These are phyloP conservation scores for Sophora flavescens DNA, from an alignment of 306 rosid species.

Conservation along the genomic window DNA sequence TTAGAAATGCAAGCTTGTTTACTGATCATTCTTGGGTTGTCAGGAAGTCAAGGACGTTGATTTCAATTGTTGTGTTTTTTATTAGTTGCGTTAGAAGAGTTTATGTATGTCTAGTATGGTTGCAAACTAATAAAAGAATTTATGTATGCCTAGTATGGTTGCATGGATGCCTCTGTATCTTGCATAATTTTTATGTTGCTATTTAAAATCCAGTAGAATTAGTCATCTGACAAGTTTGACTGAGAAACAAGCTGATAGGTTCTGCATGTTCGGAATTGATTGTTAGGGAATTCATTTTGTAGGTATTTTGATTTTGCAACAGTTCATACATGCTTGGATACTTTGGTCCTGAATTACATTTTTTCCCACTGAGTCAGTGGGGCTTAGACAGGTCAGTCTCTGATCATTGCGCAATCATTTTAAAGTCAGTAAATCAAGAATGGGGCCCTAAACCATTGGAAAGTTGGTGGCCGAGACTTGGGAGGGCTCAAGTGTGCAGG, in stretches of 20 bases:
- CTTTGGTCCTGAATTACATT: too few relatives aligned
- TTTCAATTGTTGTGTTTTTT: neutral
- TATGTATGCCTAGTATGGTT: too few relatives aligned
- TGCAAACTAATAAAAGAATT: too few relatives aligned
- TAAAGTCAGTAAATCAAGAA: too few relatives aligned
- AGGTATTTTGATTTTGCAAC: neutral
- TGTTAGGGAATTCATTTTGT: neutral
- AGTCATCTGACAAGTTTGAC: neutral
- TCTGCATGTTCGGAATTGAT: neutral
- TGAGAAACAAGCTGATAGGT: neutral
- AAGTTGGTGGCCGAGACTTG: too few relatives aligned
- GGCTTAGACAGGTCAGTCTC: too few relatives aligned
- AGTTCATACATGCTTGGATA: neutral
- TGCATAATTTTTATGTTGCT: neutral
- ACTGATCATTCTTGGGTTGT: slow-evolving; percentile 12
- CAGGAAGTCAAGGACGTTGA: slow-evolving; percentile 23
- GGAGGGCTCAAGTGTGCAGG: too few relatives aligned
- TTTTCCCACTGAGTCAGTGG: too few relatives aligned
- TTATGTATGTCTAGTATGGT: neutral
- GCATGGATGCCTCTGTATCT: slow-evolving; percentile 2
- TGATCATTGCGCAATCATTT: too few relatives aligned
- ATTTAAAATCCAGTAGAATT: neutral
- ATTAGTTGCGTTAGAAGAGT: neutral
- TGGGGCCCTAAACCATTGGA: too few relatives aligned
- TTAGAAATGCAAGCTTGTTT: slow-evolving; percentile 24